These are phyloP conservation scores for Malassezia slooffiae DNA, from an alignment of 1,284 basidiomycete genomes.

Conservation along the genomic window DNA sequence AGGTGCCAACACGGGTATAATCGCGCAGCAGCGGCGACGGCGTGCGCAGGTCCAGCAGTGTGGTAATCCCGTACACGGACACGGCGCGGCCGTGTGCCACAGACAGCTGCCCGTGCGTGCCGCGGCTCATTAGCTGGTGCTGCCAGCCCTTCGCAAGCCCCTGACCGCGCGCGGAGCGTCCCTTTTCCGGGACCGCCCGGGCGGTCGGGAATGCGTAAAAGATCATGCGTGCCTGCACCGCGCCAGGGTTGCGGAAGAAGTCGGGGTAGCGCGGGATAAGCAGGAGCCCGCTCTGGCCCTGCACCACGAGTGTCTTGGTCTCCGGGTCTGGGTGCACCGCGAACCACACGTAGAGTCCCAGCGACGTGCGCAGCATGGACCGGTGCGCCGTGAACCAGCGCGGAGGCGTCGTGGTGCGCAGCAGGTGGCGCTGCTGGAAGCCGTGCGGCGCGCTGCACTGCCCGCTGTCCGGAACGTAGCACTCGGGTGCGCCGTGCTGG, in stretches of 20 bases:
- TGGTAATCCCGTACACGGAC: not conserved
- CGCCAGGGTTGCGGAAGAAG: constrained; percentile 13
- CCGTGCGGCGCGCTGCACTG: constrained; percentile 17
- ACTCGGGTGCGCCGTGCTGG: constrained; percentile 7
- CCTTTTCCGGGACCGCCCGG: constrained; percentile 5
- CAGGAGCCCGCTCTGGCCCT: constrained; percentile 26
- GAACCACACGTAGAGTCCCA: constrained; percentile 25
- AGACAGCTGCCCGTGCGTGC: constrained; percentile 1
- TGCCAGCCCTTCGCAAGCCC: too few relatives aligned
- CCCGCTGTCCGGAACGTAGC: constrained; percentile 16
- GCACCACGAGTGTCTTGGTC: constrained; percentile 29
- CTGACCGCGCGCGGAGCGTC: constrained; percentile 3
- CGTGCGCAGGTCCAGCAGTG: not conserved
- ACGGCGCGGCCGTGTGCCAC: constrained; percentile 10
- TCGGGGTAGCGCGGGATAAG: constrained; percentile 26
- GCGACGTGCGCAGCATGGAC: constrained; percentile 14
- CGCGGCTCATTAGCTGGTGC: too few relatives aligned
- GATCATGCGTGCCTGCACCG: not conserved
- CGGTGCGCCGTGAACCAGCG: not conserved
- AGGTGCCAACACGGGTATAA: too few relatives aligned
- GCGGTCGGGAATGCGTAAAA: not conserved
- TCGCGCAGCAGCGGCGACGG: not conserved
- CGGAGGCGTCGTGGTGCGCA: constrained; percentile 12
- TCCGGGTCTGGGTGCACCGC: constrained; percentile 30
- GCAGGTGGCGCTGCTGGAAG: constrained; percentile 20